Conservation (phyloP, 176 grass and related monocot species). For the Carex scoparia region DNA sequence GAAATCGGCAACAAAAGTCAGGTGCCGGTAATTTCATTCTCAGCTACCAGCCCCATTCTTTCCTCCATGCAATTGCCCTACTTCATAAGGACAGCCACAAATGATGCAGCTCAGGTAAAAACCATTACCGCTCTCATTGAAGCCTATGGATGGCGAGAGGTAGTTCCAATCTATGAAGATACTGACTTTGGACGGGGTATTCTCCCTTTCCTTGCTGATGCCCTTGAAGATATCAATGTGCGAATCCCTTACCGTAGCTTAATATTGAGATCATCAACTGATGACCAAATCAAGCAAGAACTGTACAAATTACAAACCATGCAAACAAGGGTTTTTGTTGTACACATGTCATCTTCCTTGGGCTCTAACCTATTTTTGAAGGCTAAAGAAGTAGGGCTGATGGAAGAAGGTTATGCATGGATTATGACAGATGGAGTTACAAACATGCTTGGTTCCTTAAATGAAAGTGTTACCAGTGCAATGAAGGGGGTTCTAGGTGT, state of each 20-base stretch:
- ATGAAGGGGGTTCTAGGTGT: constrained; percentile 51
- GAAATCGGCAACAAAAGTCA: constrained; percentile 27
- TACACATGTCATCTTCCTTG: constrained; percentile 30
- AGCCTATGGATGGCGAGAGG: constrained; percentile 28
- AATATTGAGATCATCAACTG: neutral
- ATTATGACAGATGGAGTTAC: constrained; percentile 42
- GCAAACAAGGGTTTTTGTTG: constrained; percentile 45
- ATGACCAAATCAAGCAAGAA: constrained; percentile 16
- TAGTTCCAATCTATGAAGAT: constrained; percentile 31
- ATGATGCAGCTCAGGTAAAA: too few relatives aligned
- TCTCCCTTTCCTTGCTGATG: constrained; percentile 23
- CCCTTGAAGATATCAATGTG: too few relatives aligned
- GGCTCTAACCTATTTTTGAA: constrained; percentile 11
- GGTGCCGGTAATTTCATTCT: constrained; percentile 42
- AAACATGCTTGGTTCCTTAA: constrained; percentile 36
- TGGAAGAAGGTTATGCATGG: constrained; percentile 38
- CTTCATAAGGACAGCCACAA: constrained; percentile 19
- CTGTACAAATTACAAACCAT: constrained; percentile 43
- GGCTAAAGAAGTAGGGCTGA: constrained; percentile 38
- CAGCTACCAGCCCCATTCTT: constrained; percentile 12
- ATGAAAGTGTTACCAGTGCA: constrained; percentile 15
- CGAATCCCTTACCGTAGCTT: too few relatives aligned
- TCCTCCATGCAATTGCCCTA: constrained; percentile 18
- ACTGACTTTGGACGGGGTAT: constrained; percentile 26
- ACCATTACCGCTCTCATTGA: constrained; percentile 31